Evolutionary conservation across 371 early-diverging fungal genomes (phyloP).

Genomic region (Syncephalastrum racemosum): DNA sequence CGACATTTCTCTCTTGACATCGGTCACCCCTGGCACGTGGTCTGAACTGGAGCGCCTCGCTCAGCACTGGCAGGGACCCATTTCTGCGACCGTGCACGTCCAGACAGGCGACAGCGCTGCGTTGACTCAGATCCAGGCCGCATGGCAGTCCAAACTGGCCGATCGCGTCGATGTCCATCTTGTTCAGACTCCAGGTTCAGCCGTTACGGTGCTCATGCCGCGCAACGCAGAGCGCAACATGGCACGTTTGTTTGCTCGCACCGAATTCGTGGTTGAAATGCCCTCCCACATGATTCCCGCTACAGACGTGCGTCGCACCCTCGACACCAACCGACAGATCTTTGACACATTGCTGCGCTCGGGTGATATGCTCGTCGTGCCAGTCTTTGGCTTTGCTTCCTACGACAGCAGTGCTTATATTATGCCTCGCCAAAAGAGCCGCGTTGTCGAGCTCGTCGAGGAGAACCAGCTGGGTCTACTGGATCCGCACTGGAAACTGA

Average conservation of each 20-base stretch:
- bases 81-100: conserved; percentile 43
- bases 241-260: conserved; percentile 43
- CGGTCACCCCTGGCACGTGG: conserved; percentile 38
- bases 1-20: conserved; percentile 40
- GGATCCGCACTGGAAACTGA: conserved; percentile 46
- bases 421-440: conserved; percentile 31
- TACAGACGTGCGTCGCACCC: conserved; percentile 37
- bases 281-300: conserved; percentile 40
- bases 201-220: conserved; percentile 31
- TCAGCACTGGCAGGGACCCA: conserved; percentile 47
- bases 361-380: conserved; percentile 45
- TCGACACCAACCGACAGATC: conserved; percentile 33
- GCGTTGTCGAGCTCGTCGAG: conserved; percentile 25
- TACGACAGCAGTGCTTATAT: conserved; percentile 15
- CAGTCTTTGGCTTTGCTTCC: conserved; percentile 36
- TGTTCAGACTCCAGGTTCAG: conserved; percentile 18
- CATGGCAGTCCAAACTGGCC: conserved; percentile 24
- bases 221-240: conserved; percentile 52
- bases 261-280: conserved; percentile 39
- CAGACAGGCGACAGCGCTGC: conserved; percentile 18
- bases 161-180: conserved; percentile 42
- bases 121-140: conserved; percentile 19
- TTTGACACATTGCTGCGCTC: conserved; percentile 27
- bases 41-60: conserved; percentile 34
- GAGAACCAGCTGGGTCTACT: conserved; percentile 29